A percentile compares a stretch with the other conserved stretches of the same genome.
phyloP scores from a whole-genome alignment of 306 rosid species.

The Hippophae tibetana region DNA sequence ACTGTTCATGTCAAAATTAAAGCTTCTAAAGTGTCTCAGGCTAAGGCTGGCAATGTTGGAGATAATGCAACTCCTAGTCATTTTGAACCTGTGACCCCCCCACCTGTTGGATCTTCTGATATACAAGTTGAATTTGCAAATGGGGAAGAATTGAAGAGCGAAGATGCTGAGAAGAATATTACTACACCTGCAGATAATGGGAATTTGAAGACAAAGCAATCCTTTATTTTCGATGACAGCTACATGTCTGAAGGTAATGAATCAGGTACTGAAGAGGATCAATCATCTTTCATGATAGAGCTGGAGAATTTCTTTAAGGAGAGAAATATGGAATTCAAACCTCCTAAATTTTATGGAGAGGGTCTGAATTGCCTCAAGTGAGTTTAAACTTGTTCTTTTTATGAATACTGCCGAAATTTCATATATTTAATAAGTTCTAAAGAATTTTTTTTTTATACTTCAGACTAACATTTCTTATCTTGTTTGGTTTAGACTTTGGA shows the following conservation, averaged over 20 bases:
- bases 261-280: conserved; percentile 88
- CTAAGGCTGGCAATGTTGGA: conserved; percentile 19
- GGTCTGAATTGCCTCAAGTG: conserved; percentile 91
- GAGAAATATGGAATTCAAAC: conserved; percentile 88
- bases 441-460: conserved; percentile 14
- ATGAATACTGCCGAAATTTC: conserved; percentile 5
- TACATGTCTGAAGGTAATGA: conserved; percentile 65
- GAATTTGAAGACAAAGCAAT: conserved; percentile 34
- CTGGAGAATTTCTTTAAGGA: conserved; percentile 81
- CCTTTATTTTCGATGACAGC: conserved; percentile 46
- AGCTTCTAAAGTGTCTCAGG: conserved; percentile 29
- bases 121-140: conserved; percentile 25
- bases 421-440: conserved; percentile 4
- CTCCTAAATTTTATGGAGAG: conserved; percentile 96
- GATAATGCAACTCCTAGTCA: conserved; percentile 20
- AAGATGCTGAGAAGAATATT: conserved; percentile 39
- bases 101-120: conserved; percentile 29
- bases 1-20: conserved; percentile 36
- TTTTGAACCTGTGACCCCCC: conserved; percentile 23
- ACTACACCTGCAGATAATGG: conserved; percentile 41
- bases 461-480: conserved; percentile 3
- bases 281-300: conserved; percentile 76
- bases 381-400: conserved; percentile 24
- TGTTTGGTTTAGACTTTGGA: conserved; percentile 67
- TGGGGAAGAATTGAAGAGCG: conserved; percentile 26